Evolutionary conservation across 768 basidiomycete species (phyloP).

Genomic region (Brasilioporus rufonigricans): DNA sequence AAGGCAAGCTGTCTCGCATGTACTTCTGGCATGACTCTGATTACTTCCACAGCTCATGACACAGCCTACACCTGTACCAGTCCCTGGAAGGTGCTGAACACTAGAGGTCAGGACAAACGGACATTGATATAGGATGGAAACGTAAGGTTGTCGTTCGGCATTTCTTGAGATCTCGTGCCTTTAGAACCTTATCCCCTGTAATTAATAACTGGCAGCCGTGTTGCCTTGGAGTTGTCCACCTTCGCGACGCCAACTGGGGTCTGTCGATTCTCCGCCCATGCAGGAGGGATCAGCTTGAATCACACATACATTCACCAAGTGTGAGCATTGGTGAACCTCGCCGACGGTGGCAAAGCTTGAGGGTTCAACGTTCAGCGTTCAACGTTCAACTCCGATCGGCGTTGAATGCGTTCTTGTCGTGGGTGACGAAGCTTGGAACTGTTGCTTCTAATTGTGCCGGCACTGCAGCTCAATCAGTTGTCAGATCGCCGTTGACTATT

Average conservation of each 20-base stretch:
- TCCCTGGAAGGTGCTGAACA: conserved; percentile 34
- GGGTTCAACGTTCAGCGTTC: background rate
- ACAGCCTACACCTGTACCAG: conserved; percentile 40
- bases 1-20: conserved; percentile 38
- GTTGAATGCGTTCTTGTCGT: conserved; percentile 7
- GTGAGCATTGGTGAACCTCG: background rate
- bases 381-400: background rate
- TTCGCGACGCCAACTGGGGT: conserved; percentile 9
- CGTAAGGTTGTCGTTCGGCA: background rate
- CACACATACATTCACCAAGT: background rate
- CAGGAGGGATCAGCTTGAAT: conserved; percentile 10
- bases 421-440: background rate
- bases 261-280: conserved; percentile 20
- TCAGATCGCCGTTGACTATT: background rate
- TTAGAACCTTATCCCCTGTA: conserved; percentile 9
- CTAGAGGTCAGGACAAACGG: conserved; percentile 2
- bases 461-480: background rate
- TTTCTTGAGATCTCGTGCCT: conserved; percentile 12
- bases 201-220: conserved; percentile 11
- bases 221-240: conserved; percentile 12
- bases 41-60: conserved; percentile 53
- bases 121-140: conserved; percentile 2
- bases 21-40: conserved; percentile 10
- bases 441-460: background rate
- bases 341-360: background rate